Evolutionary conservation across 2,329 filamentous ascomycete genomes (phyloP), one percentile per base, ranked within the genome.

Genomic region (Daldinia eschscholtzii): DNA sequence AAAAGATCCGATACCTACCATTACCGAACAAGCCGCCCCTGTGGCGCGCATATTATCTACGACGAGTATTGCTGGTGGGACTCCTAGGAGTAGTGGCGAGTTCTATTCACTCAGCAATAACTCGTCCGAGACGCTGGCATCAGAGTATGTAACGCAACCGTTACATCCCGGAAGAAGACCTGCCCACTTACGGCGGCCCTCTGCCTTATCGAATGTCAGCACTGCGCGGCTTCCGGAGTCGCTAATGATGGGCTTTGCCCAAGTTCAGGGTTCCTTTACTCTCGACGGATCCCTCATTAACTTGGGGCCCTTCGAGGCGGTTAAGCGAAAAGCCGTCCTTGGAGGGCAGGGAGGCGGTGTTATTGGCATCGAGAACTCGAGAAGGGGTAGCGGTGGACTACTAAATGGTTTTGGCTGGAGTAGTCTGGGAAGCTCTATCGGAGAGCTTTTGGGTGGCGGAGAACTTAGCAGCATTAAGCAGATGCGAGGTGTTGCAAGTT

Each of bases 211-310:
- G 67, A 79, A 70, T 61, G 77, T 79, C 65, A 81, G 82, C 69
- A 81, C 82, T 53, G 78, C 83, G 44, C 84, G 82, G 74, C 79
- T 84, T 42, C 89, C 93, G 0, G 94, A 98, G 78, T 91, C 91
- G 1, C 82, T 99, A 61, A 97, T 99, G 89, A 99, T 99, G 96
- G 96, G 94, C 0, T 99, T 97, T 80, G 95, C 93, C 2, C 96
- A 99, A 75, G 89, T 98, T 2, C 92, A 93, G 79, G 96, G 96
- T 3, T 94, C 93, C 0, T 99, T 99, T 74, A 93, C 90, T 0
- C 82, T 99, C 6, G 96, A 99, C 77, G 94, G 94, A 0, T 97
- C 96, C 1, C 83, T 99, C 23, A 90, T 99, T 67, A 95, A 97
- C 75, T 90, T 97, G 42, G 89, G 89, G 0, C 93, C 93, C 0